Conservation (phyloP, 371 early-diverging fungal genomes). For the Mucor plumbeus region DNA sequence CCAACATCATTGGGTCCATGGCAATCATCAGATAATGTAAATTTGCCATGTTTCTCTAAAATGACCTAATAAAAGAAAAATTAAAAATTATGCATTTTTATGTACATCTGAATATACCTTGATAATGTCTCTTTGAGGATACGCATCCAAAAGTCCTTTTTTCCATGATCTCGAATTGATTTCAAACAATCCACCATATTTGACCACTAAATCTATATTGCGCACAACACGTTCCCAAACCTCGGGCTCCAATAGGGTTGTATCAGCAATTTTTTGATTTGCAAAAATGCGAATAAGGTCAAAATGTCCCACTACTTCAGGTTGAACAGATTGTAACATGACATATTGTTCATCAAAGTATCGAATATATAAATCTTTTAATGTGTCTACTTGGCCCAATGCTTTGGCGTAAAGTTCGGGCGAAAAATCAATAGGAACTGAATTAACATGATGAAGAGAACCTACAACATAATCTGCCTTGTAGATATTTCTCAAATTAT, state of each 20-base stretch:
- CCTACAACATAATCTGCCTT: conserved; percentile 88
- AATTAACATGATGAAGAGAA: conserved; percentile 88
- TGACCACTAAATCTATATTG: conserved; percentile 81
- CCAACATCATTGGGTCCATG: conserved; percentile 92
- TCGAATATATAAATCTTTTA: conserved; percentile 56
- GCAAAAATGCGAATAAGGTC: conserved; percentile 90
- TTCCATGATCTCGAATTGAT: conserved; percentile 93
- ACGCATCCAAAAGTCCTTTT: conserved; percentile 84
- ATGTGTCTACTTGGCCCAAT: conserved; percentile 31
- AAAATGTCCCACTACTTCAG: conserved; percentile 92
- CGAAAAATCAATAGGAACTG: conserved; percentile 87
- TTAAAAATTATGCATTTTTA: neutral
- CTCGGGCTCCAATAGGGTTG: conserved; percentile 24
- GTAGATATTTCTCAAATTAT: conserved; percentile 26
- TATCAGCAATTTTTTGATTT: conserved; percentile 37
- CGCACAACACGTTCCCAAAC: conserved; percentile 73
- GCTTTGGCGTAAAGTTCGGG: conserved; percentile 59
- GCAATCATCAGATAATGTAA: conserved; percentile 91
- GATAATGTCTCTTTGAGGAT: conserved; percentile 86
- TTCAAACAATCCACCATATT: conserved; percentile 90
- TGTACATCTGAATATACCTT: conserved; percentile 42
- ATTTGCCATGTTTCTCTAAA: conserved; percentile 63
- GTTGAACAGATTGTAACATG: conserved; percentile 70
- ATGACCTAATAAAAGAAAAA: conserved; percentile 60
- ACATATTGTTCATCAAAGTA: conserved; percentile 91